Evolutionary conservation across 1,284 basidiomycete species (phyloP), one percentile per base, ranked within the genome.

Genomic region (Fomitopsis betulina): DNA sequence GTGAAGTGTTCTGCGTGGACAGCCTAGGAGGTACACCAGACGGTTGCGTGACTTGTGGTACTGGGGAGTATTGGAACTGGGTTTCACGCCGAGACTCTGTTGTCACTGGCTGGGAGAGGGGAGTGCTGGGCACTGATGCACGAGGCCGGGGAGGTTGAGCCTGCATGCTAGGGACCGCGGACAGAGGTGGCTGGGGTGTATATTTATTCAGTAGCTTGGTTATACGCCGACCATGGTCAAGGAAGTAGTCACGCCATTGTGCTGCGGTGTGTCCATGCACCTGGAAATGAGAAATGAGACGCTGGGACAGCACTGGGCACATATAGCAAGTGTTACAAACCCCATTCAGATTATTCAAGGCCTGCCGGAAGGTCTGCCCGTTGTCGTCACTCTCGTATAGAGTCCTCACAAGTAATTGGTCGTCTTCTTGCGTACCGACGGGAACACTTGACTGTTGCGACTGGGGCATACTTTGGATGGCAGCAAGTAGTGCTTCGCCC

Each of bases 161-260:
- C 17, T 50, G 49, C 9, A 23, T 50, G 8, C 1, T 12, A 35
- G 12, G 32, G 4, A 23, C 13, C 2, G 13, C 17, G 10, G 10
- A 8, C 12, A 23, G 47, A 5, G 27, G 13, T 2, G 2, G n/a
- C 13, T 43, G 13, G 13, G 47, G 32, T 2, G 21, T 45, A 5
- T 45, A 23, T 30, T 47, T 47, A 8, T 69, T 69, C 52, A 87
- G 77, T 57, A 79, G 75, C 32, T 75, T 68, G 62, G 86, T 81
- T 37, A 89, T 73, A 32, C 81, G 79, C 58, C 77, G 73, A 55
- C 80, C 82, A 64, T 89, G 77, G 58, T 89, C 87, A 17, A 89
- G 76, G 62, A 85, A 89, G 64, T 88, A 87, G 64, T 89, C 87
- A 65, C 87, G 89, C 86, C 86, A 89, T 25, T 85, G 62, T 59